Percentiles rank a stretch among this genome's conserved stretches.
phyloP scores from a whole-genome alignment of 257 asterid species.

The Henckelia pumila region DNA sequence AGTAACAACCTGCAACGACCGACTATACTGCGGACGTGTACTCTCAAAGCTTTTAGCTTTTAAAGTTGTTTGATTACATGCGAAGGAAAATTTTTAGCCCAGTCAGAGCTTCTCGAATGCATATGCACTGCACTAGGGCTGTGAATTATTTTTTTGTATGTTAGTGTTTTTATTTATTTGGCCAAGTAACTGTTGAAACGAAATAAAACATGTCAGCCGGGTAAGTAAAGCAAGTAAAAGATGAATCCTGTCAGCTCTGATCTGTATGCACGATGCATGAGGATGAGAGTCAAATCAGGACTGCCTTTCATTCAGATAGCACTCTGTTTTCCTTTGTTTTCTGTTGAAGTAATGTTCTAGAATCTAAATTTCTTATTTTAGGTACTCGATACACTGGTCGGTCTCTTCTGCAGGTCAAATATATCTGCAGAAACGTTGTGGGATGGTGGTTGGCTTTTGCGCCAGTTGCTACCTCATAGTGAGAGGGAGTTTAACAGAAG shows the following conservation, averaged over 20 bases:
- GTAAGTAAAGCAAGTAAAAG: neutral
- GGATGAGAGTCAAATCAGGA: conserved; percentile 5
- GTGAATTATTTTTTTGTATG: neutral
- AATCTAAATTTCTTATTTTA: conserved; percentile 35
- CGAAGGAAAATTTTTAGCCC: neutral
- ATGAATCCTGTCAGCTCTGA: neutral
- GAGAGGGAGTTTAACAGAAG: conserved; percentile 69
- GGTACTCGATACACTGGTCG: conserved; percentile 96
- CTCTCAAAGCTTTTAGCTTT: neutral
- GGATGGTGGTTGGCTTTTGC: conserved; percentile 99
- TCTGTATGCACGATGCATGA: neutral
- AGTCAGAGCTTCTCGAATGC: conserved; percentile 8
- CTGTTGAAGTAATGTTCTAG: conserved; percentile 12
- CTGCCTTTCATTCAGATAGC: conserved; percentile 14
- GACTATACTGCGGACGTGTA: too few relatives aligned
- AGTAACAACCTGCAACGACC: neutral
- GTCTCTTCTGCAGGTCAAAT: conserved; percentile 85
- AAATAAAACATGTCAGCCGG: neutral
- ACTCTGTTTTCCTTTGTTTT: neutral
- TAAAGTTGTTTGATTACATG: neutral
- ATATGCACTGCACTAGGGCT: neutral
- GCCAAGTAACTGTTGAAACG: neutral
- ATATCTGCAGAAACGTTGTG: conserved; percentile 94
- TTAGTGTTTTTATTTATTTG: conserved; percentile 3
- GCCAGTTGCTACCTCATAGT: conserved; percentile 88